A percentile compares a stretch with the other conserved stretches of the same genome.
Evolutionary conservation across 345 rosid species (phyloP).

Genomic region (Brassica napus): DNA sequence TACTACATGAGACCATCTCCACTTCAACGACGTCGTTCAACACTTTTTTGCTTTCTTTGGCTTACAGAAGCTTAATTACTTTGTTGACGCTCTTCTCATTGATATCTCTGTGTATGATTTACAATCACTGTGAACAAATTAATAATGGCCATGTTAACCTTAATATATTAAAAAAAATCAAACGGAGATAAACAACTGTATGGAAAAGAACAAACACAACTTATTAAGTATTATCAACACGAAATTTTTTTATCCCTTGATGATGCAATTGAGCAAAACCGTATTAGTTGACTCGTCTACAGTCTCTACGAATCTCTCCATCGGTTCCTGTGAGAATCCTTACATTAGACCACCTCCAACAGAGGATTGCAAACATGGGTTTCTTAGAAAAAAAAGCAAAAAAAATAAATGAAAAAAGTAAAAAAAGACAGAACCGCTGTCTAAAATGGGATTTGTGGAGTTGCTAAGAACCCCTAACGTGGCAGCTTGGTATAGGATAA

Average conservation of each 20-base stretch:
- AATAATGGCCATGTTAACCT: not conserved
- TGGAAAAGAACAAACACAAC: not conserved
- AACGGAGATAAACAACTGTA: not conserved
- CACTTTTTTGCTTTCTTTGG: not conserved
- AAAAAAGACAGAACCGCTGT: no score
- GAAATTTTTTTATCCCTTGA: not conserved
- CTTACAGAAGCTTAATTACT: not conserved
- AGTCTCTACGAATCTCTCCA: conserved; percentile 53
- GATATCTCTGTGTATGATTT: not conserved
- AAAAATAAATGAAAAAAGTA: no score
- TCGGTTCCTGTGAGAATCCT: conserved; percentile 48
- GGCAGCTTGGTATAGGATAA: no score
- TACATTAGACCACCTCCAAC: no score
- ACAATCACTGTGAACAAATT: not conserved
- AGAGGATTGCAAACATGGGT: no score
- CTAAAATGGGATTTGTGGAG: no score
- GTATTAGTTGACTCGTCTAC: conserved; percentile 43
- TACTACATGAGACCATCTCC: conserved; percentile 20
- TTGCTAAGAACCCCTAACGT: no score
- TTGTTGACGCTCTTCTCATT: not conserved
- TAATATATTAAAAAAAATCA: not conserved
- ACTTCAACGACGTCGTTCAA: not conserved
- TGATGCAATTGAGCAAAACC: conserved; percentile 1
- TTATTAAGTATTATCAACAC: not conserved
- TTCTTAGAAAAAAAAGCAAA: no score